Evolutionary conservation across 192 early-diverging fungal species (phyloP).

Genomic region (Podila horticola): DNA sequence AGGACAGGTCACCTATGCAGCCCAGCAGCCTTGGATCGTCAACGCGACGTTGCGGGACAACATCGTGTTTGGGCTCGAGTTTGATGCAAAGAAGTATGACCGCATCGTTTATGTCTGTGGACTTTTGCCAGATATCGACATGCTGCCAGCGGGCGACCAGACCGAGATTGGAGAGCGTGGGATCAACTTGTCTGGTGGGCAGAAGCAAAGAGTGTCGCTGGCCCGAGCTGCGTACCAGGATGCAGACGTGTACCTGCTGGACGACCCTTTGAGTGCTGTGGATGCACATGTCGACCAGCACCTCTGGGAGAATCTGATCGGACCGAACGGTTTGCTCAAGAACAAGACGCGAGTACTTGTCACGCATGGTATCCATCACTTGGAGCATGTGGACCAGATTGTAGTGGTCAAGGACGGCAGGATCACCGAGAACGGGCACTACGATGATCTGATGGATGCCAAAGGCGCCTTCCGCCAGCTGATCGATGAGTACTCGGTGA

Average conservation of each 20-base stretch:
- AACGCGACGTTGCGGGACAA: constrained; percentile 26
- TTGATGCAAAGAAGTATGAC: constrained; percentile 11
- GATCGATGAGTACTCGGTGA: constrained; percentile 72
- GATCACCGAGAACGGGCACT: constrained; percentile 72
- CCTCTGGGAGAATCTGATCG: constrained; percentile 87
- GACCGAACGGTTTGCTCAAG: constrained; percentile 80
- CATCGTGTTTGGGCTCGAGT: constrained; percentile 44
- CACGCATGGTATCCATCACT: constrained; percentile 80
- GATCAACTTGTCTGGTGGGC: constrained; percentile 44
- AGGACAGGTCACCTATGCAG: constrained; percentile 66
- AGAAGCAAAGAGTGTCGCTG: constrained; percentile 67
- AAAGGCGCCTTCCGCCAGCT: constrained; percentile 71
- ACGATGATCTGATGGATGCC: constrained; percentile 67
- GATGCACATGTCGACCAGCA: constrained; percentile 65
- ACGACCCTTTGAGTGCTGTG: constrained; percentile 64
- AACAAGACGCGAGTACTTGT: constrained; percentile 82
- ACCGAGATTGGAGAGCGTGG: constrained; percentile 73
- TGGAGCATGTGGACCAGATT: constrained; percentile 70
- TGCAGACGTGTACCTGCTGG: constrained; percentile 61
- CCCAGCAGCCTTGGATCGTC: constrained; percentile 53
- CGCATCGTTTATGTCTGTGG: constrained; percentile 5
- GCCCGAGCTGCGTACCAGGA: constrained; percentile 81
- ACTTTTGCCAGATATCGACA: constrained; percentile 5
- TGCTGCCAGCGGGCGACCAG: constrained; percentile 22
- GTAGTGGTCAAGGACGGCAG: constrained; percentile 75